Evolutionary conservation across 169 alveolate genomes (phyloP).

Genomic region (Eimeria maxima): DNA sequence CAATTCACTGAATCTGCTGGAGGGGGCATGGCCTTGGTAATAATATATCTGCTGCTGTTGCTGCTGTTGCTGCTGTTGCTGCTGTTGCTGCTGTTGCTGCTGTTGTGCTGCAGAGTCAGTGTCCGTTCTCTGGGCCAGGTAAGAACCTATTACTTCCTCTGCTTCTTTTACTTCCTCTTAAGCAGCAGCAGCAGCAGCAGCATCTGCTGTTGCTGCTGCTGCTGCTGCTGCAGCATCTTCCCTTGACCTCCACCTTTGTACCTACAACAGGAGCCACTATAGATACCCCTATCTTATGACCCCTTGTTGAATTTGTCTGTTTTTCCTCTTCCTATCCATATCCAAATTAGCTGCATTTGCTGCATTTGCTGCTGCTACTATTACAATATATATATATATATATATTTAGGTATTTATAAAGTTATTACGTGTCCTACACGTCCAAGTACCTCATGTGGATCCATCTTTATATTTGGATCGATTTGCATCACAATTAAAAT

Average conservation of each 20-base stretch:
- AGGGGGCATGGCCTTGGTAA: constrained; percentile 77
- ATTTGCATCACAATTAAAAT: constrained; percentile 96
- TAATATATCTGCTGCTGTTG: neutral
- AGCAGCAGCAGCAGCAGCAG: too few species aligned
- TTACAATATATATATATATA: neutral
- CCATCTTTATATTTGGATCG: constrained; percentile 98
- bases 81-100: constrained; percentile 38
- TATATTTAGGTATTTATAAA: constrained; percentile 91
- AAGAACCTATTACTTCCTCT: too few species aligned
- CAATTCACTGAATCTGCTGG: constrained; percentile 81
- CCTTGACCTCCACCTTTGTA: neutral
- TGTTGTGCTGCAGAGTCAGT: neutral
- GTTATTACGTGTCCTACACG: constrained; percentile 92
- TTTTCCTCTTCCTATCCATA: neutral
- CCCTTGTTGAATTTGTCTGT: neutral
- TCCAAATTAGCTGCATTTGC: too few species aligned
- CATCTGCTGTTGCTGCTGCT: too few species aligned
- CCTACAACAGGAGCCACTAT: too few species aligned
- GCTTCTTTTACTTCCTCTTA: neutral
- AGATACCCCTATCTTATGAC: neutral
- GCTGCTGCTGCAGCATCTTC: neutral
- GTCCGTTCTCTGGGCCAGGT: too few species aligned
- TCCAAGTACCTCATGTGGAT: constrained; percentile 96
- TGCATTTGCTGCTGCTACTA: neutral
- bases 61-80: constrained; percentile 10